phyloP scores from a whole-genome alignment of 2,329 filamentous ascomycete genomes.

The Alternaria infectoria region DNA sequence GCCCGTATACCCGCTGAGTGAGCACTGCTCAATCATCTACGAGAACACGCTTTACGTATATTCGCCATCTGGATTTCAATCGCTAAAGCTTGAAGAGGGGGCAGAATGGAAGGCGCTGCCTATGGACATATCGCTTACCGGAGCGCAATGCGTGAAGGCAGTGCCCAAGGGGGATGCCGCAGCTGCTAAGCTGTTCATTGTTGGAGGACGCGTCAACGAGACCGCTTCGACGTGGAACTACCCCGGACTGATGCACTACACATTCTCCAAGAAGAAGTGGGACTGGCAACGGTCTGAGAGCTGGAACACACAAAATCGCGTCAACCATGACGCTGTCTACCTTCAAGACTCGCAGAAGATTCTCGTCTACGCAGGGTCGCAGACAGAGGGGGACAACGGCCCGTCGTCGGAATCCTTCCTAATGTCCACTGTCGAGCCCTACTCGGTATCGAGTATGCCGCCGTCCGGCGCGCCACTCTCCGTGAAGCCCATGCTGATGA shows the following conservation, averaged over 20 bases:
- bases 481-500: constrained; percentile 72
- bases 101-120: constrained; percentile 73
- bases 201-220: constrained; percentile 68
- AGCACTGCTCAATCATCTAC: constrained; percentile 81
- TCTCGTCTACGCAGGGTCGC: constrained; percentile 79
- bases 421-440: constrained; percentile 70
- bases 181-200: constrained; percentile 74
- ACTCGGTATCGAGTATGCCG: constrained; percentile 62
- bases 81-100: constrained; percentile 70
- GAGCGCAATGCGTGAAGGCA: constrained; percentile 77
- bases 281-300: constrained; percentile 59
- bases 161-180: constrained; percentile 63
- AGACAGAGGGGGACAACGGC: constrained; percentile 60
- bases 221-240: constrained; percentile 59
- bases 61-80: constrained; percentile 75
- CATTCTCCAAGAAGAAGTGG: constrained; percentile 65
- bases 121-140: constrained; percentile 73
- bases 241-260: constrained; percentile 75
- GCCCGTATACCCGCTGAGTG: constrained; percentile 72
- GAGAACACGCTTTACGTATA: constrained; percentile 86
- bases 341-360: constrained; percentile 73
- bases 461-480: constrained; percentile 62
- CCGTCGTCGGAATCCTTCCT: constrained; percentile 78
- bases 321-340: constrained; percentile 78
- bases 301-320: constrained; percentile 68